phyloP scores from a whole-genome alignment of 257 asterid species.

The Solanum stenotomum region DNA sequence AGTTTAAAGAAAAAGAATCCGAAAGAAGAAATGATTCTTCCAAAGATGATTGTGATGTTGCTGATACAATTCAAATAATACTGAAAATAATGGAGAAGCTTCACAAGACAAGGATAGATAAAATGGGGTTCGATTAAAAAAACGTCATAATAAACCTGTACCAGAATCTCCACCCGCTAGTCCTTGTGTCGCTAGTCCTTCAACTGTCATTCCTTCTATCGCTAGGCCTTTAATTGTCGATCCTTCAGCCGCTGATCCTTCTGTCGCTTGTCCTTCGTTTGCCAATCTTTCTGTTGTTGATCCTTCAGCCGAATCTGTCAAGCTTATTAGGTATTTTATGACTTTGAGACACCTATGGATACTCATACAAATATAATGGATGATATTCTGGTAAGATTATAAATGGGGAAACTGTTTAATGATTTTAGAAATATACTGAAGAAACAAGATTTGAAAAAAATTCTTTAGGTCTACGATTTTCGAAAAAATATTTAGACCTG shows the following conservation, averaged over 20 bases:
- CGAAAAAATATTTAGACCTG: no score
- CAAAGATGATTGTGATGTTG: not conserved
- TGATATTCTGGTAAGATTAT: no score
- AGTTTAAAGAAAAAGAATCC: not conserved
- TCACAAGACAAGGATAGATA: not conserved
- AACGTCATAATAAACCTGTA: not conserved
- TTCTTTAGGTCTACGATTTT: not conserved
- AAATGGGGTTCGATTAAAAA: not conserved
- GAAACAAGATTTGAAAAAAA: not conserved
- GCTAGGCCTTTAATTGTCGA: not conserved
- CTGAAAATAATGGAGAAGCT: not conserved
- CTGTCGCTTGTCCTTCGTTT: no score
- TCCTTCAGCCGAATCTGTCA: no score
- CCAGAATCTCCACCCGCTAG: not conserved
- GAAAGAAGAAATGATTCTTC: not conserved
- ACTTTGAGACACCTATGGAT: not conserved
- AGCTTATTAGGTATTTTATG: not conserved
- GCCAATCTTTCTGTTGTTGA: no score
- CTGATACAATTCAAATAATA: not conserved
- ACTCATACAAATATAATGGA: not conserved
- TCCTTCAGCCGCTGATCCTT: no score
- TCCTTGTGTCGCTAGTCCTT: no score
- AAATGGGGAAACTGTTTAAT: no score
- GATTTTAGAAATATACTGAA: no score
- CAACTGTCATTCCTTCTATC: not conserved